Evolutionary conservation across 148 eudicot species (phyloP).

Genomic region (Chenopodium suecicum): DNA sequence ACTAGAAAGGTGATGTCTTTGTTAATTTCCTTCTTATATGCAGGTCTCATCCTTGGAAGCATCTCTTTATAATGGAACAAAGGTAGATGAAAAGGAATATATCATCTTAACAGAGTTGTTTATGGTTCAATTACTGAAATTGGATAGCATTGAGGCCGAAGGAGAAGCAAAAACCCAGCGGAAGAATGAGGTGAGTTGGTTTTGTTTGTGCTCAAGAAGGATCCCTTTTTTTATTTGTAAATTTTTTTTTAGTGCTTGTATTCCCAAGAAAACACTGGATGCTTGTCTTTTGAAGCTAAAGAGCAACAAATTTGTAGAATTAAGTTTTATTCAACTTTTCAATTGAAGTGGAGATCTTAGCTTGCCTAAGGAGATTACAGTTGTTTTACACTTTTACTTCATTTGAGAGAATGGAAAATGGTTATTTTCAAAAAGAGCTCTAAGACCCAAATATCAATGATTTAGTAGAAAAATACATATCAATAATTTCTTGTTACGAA

Average conservation of each 20-base stretch:
- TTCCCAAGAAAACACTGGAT: background rate
- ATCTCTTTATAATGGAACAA: conserved; percentile 51
- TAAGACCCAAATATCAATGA: background rate
- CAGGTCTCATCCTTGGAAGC: conserved; percentile 67
- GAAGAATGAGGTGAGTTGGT: conserved; percentile 63
- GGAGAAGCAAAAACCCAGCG: conserved; percentile 78
- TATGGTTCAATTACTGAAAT: conserved; percentile 78
- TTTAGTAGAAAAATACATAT: background rate
- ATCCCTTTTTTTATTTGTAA: background rate
- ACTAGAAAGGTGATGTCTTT: background rate
- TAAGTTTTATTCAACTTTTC: background rate
- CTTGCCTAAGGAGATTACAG: background rate
- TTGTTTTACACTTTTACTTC: background rate
- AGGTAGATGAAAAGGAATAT: conserved; percentile 64
- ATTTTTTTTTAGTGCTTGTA: background rate
- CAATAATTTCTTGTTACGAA: background rate
- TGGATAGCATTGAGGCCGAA: conserved; percentile 79
- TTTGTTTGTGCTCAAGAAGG: background rate
- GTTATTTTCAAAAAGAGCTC: background rate
- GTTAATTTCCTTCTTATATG: background rate
- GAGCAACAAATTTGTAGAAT: background rate
- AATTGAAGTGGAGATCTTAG: background rate
- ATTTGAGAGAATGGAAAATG: background rate
- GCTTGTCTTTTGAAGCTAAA: background rate
- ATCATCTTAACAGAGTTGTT: conserved; percentile 62